phyloP scores from a whole-genome alignment of 2,329 filamentous ascomycete species.

The Diaporthe batatas region DNA sequence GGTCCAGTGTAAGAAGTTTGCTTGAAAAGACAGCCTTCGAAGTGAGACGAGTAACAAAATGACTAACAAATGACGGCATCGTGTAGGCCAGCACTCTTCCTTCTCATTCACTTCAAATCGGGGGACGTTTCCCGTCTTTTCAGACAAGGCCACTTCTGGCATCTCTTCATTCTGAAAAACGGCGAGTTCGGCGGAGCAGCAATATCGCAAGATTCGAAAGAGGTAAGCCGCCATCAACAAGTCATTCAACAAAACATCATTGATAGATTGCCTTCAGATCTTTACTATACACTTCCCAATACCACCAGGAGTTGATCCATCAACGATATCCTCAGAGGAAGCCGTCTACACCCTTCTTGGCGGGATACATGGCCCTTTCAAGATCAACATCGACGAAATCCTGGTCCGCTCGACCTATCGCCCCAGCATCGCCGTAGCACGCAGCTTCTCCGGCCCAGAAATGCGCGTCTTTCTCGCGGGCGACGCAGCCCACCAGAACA shows the following conservation, averaged over 20 bases:
- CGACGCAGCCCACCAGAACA: conserved; percentile 47
- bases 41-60: no score
- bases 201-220: conserved; percentile 39
- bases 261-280: background rate
- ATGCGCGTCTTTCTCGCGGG: conserved; percentile 42
- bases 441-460: conserved; percentile 6
- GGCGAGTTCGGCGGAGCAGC: conserved; percentile 24
- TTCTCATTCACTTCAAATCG: conserved; percentile 45
- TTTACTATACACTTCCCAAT: background rate
- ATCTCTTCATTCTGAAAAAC: conserved; percentile 42
- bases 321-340: conserved; percentile 21
- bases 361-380: conserved; percentile 31
- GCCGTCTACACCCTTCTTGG: conserved; percentile 36
- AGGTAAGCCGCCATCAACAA: background rate
- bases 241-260: background rate
- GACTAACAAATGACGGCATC: no score
- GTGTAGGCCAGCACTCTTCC: conserved; percentile 32
- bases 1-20: conserved; percentile 36
- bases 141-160: conserved; percentile 44
- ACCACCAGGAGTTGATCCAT: background rate
- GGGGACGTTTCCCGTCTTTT: conserved; percentile 24
- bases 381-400: conserved; percentile 45
- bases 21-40: no score
- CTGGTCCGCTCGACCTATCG: conserved; percentile 45
- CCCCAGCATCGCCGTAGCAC: conserved; percentile 43